These are phyloP conservation scores for Xylariales sp. DNA, from an alignment of 2,329 filamentous ascomycete species.

Conservation along the genomic window DNA sequence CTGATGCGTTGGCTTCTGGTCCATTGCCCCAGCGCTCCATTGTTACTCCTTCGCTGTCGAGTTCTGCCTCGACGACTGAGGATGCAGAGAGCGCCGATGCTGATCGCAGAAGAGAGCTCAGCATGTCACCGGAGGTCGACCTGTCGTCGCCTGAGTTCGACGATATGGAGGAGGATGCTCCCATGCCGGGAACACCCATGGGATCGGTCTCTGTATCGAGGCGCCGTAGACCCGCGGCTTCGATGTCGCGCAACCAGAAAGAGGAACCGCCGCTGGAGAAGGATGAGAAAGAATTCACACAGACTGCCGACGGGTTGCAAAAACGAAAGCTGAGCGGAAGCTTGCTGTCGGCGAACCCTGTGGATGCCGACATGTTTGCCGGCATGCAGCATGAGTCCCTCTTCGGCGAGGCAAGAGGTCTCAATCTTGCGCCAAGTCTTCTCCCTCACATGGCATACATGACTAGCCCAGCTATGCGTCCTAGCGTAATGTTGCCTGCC, in stretches of 20 bases:
- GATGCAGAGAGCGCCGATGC: conserved; percentile 73
- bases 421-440: conserved; percentile 24
- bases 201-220: conserved; percentile 48
- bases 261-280: conserved; percentile 86
- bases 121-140: conserved; percentile 90
- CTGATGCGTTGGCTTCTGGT: conserved; percentile 51
- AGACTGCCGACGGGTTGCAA: conserved; percentile 83
- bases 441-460: conserved; percentile 38
- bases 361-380: conserved; percentile 35
- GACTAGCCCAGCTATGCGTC: conserved; percentile 53
- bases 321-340: conserved; percentile 55
- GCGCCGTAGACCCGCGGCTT: conserved; percentile 26
- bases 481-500: conserved; percentile 37
- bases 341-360: conserved; percentile 28
- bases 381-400: conserved; percentile 45
- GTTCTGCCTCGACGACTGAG: conserved; percentile 62
- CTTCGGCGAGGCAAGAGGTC: conserved; percentile 40
- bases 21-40: conserved; percentile 53
- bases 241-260: conserved; percentile 56
- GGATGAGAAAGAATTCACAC: conserved; percentile 94
- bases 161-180: conserved; percentile 58
- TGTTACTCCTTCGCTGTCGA: conserved; percentile 81
- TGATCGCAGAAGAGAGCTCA: conserved; percentile 65
- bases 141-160: conserved; percentile 85
- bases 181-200: conserved; percentile 57